Evolutionary conservation across 129 eudicot genomes (phyloP).

Genomic region (Heracleum sosnowskyi): DNA sequence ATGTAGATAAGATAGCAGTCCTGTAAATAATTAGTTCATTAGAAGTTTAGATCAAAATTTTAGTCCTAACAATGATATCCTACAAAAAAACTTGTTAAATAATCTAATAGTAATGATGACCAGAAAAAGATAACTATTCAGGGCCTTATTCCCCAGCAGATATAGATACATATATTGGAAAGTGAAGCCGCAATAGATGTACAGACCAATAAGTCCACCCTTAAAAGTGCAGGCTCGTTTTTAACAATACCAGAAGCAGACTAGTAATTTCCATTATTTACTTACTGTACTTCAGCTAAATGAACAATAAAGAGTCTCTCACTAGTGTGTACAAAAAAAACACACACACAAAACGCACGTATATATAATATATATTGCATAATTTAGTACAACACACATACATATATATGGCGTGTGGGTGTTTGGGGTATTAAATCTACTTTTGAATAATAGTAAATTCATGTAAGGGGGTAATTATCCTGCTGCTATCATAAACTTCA

Average conservation of each 20-base stretch:
- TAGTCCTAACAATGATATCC: neutral
- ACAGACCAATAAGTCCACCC: neutral
- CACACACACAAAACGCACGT: no score
- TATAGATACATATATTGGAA: neutral
- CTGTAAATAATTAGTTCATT: constrained; percentile 23
- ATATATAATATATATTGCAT: no score
- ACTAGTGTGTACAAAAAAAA: neutral
- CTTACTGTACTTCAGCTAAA: neutral
- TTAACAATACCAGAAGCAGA: neutral
- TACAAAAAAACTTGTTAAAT: neutral
- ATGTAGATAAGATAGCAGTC: constrained; percentile 78
- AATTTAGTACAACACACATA: no score
- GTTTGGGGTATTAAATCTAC: neutral
- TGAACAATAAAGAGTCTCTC: neutral
- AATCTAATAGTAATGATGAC: neutral
- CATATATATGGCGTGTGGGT: neutral
- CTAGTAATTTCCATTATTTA: neutral
- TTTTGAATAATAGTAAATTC: no score
- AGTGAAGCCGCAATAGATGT: neutral
- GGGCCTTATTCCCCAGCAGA: neutral
- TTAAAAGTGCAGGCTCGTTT: neutral
- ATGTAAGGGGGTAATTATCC: neutral
- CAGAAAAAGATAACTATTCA: neutral
- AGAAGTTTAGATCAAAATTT: neutral
- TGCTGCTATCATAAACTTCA: neutral